Base-by-base conservation (phyloP, 331 rosid species). In the Malus hybrid region DNA sequence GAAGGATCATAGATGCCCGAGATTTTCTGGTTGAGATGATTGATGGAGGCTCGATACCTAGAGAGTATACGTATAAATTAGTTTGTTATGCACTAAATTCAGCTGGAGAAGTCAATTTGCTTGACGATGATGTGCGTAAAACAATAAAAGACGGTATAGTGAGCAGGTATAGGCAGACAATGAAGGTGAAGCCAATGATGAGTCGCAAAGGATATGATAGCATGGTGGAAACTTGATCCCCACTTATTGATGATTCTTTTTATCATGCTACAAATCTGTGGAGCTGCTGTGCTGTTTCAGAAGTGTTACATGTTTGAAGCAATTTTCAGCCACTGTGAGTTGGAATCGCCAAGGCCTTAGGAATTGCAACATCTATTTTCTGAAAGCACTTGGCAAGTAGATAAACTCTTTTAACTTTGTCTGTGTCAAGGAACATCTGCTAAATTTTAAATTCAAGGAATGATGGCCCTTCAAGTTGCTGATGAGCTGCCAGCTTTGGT, bases 1-100 rank as follows among this genome's bases (percentile, higher is more conserved):
- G 95, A 48, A 91, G 87, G 76, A 84, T 74, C 32, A 15, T 56
- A 64, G 95, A 91, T 77, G 96, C 96, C 59, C 70, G 88, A 78
- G 74, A 81, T 74, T 85, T 91, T 83, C 85, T 94, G 29, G 85
- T 83, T 75, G 97, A 91, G 89, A 63, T 88, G 85, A 87, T 90
- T 67, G 86, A 88, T 70, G 89, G 85, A 28, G 96, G 99, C 9
- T 85, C 66, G 0, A 76, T 82, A 24, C 99, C 97, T 29, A 85
- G 99, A 74, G 99, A 94, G 65, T 88, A 83, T 81, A 94, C 98
- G 11, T 90, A 91, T 73, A 84, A 69, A 55, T 69, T 91, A 68
- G 89, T 93, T 64, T 85, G 91, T 66, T 85, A 87, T 54, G 77
- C 83, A 10, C 84, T 87, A 64, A 48, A 67, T 36, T 63, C 74